phyloP scores from a whole-genome alignment of 139 green algal genomes.

The Volvox africanus region DNA sequence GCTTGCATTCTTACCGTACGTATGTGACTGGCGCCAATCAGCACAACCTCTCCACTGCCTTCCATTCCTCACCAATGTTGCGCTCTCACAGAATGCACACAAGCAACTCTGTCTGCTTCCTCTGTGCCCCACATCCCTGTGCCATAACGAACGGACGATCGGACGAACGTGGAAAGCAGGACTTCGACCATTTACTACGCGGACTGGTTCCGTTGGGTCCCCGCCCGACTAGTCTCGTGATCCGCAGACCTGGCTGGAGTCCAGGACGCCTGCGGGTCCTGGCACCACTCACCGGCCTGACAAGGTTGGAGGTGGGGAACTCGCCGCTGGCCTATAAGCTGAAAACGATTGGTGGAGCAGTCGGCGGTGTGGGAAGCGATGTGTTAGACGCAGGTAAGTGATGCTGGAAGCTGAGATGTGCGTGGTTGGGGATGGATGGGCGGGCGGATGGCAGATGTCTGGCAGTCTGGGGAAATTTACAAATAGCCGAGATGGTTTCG shows the following conservation, averaged over 20 bases:
- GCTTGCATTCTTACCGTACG: too few species aligned
- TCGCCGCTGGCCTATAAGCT: not conserved
- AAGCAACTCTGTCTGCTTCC: too few species aligned
- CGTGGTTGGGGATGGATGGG: too few species aligned
- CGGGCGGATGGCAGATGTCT: too few species aligned
- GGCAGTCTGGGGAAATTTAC: too few species aligned
- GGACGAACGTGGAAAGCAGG: not conserved
- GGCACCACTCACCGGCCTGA: slow-evolving; percentile 18
- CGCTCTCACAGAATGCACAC: too few species aligned
- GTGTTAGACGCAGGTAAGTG: slow-evolving; percentile 1
- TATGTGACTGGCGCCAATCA: too few species aligned
- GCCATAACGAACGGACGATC: too few species aligned
- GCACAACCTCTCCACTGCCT: too few species aligned
- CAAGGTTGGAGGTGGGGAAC: not conserved
- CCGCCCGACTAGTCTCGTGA: slow-evolving; percentile 6
- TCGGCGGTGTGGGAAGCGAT: not conserved
- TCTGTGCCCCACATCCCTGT: too few species aligned
- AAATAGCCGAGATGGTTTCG: too few species aligned
- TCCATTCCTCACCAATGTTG: too few species aligned
- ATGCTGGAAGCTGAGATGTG: not conserved
- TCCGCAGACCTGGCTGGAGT: slow-evolving; percentile 22
- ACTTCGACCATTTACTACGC: not conserved
- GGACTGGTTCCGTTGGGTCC: not conserved
- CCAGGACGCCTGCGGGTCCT: not conserved
- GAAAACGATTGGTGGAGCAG: not conserved